Base-by-base conservation (phyloP, 163 green algal species). In the Smithsoniella earleae region DNA sequence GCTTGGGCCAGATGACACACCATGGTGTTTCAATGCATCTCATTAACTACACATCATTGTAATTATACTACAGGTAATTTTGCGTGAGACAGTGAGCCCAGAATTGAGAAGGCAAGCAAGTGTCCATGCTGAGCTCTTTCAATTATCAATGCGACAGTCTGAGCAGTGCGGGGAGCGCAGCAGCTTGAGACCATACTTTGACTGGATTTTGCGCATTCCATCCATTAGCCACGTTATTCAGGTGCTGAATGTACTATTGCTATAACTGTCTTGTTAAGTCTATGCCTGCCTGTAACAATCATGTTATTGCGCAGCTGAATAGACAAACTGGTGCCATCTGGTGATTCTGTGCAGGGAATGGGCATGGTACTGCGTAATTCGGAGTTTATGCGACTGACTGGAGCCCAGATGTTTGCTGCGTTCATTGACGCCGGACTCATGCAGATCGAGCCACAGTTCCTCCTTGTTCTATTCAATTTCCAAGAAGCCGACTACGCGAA, bases 261-360 rank as follows among this genome's bases (percentile, higher is more conserved):
- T 49, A 13, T 49, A 49, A 49, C 10, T 13, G 10, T 49, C 10
- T 49, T 22, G 10, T 49, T 13, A 10, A 49, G 40, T 13, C 40
- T 49, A 49, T 22, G 40, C 40, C 13, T 49, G 40, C 40, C 13
- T 22, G 10, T 49, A 10, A 13, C 40, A 49, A 49, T 22, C 40
- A 22, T 49, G 40, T 13, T 10, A 49, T 22, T 49, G 10, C 40
- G 13, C 40, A 49, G 40, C 40, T 49, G 40, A 49, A 49, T 49
- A n/a, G n/a, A n/a, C n/a, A n/a, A n/a, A n/a, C n/a, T n/a, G n/a
- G n/a, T n/a, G n/a, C n/a, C n/a, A n/a, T 49, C 40, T 13, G 40
- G 40, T 49, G 40, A 49, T 25, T 0, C 58, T 37, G 58, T 69
- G 58, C 58, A 43, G 58, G 58, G 58, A 5, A n/a, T 69, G 20